Evolutionary conservation across 345 rosid species (phyloP), one percentile per base, ranked within the genome.

Genomic region (Diplotaxis tenuifolia): DNA sequence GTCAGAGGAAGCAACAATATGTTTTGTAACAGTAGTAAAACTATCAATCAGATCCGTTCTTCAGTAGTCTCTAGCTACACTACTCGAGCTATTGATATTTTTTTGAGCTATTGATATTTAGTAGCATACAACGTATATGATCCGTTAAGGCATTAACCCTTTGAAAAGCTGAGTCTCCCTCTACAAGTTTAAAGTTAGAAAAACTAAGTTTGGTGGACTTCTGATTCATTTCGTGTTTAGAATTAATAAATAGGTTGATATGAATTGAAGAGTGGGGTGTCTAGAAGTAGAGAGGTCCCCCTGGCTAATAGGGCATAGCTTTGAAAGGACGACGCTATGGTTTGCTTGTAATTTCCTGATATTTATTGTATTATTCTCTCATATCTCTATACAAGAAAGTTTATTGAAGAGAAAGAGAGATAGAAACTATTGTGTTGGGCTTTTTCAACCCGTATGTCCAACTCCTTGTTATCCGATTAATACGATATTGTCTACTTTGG

Each of bases 271-370:
- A 67, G 73, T 61, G 56, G 23, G 45, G 40, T 60, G 23, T 6
- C 18, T 36, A 60, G 56, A 25, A 49, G 52, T 75, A 75, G 79
- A 75, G 75, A 75, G 79, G 79, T 69, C 79, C 79, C 79, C 74
- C 56, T 40, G 22, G 65, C 60, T 62, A 68, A 68, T 62, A 75
- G 70, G 75, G 79, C 74, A 75, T 69, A 69, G 75, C 79, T 21
- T 75, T 69, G 65, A 75, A 69, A 75, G 79, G 75, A 75, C 79
- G 70, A 75, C 38, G 74, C 65, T 55, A 12, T 20, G 27, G 73
- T 54, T 75, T 75, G 70, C 70, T 69, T 59, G 79, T 75, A 62
- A 69, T 69, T 75, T 69, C 58, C 55, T 62, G 59, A 29, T 54
- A 68, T 53, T 68, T 75, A 62, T 68, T 75, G 28, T 62, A 27